Evolutionary conservation across 495 filamentous ascomycete genomes (phyloP).

Genomic region (Xylaria telfairii): DNA sequence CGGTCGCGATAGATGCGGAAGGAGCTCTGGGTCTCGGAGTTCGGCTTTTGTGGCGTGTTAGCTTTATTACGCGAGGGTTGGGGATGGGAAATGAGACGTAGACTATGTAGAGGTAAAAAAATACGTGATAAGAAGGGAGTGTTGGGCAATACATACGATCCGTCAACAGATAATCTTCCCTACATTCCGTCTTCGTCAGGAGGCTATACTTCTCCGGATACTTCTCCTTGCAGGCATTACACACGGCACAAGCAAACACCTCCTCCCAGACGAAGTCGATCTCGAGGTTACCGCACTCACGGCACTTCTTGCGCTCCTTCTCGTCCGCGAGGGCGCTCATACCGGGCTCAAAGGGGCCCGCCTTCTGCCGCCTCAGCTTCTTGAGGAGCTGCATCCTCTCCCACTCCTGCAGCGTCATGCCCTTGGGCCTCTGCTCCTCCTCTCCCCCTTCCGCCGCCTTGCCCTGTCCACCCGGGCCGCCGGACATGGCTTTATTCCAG

Average conservation of each 20-base stretch:
- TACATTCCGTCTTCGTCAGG: constrained; percentile 94
- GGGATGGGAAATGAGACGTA: neutral
- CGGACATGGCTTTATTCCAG: constrained; percentile 75
- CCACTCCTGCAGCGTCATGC: constrained; percentile 95
- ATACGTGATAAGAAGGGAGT: neutral
- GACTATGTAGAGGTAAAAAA: neutral
- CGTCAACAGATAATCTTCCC: constrained; percentile 93
- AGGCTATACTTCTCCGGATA: constrained; percentile 89
- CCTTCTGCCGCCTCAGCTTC: constrained; percentile 71
- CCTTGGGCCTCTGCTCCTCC: constrained; percentile 65
- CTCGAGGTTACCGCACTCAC: constrained; percentile 81
- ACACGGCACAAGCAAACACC: constrained; percentile 42
- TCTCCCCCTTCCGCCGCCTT: neutral
- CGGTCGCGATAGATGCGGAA: constrained; percentile 85
- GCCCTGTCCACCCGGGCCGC: constrained; percentile 32
- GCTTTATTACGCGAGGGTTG: neutral
- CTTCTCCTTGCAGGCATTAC: constrained; percentile 69
- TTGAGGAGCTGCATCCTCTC: constrained; percentile 76
- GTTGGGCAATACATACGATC: constrained; percentile 67
- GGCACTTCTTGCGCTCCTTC: constrained; percentile 72
- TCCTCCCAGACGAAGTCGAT: constrained; percentile 97
- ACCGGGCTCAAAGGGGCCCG: constrained; percentile 86
- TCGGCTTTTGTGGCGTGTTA: constrained; percentile 63
- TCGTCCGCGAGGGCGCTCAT: constrained; percentile 71
- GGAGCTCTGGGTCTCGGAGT: constrained; percentile 79